These are phyloP conservation scores for Cladorrhinum samala DNA, from an alignment of 495 filamentous ascomycete species.

Conservation along the genomic window DNA sequence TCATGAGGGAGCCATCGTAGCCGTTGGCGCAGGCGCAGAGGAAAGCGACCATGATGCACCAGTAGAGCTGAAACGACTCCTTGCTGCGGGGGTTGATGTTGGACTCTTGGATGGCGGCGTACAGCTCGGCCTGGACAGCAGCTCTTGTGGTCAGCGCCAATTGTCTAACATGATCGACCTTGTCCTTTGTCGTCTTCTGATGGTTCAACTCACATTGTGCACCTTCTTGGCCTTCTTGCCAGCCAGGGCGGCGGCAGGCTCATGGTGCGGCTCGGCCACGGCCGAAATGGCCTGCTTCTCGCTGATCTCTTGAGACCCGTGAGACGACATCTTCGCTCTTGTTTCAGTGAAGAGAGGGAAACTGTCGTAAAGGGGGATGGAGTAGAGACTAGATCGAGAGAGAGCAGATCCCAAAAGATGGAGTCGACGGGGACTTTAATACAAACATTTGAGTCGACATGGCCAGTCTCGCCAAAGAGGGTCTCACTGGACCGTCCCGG, in stretches of 20 bases:
- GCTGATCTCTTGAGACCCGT: conserved; percentile 22
- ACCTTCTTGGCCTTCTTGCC: conserved; percentile 43
- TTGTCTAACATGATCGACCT: too few species aligned
- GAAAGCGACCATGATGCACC: conserved; percentile 39
- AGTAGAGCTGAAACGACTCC: conserved; percentile 49
- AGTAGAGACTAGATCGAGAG: conserved; percentile 4
- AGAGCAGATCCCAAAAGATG: not conserved
- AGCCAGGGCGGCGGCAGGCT: conserved; percentile 10
- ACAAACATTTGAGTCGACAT: not conserved
- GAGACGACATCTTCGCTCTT: conserved; percentile 27
- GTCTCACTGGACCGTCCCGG: conserved; percentile 4
- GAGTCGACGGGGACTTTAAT: not conserved
- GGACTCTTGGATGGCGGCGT: conserved; percentile 50
- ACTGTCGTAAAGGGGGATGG: not conserved
- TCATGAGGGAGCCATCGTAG: conserved; percentile 45
- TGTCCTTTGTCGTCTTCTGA: too few species aligned
- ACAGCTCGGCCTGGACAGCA: conserved; percentile 46
- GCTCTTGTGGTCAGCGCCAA: too few species aligned
- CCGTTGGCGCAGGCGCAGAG: conserved; percentile 49
- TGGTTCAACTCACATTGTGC: conserved; percentile 50
- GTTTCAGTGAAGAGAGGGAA: not conserved
- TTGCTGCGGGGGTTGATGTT: conserved; percentile 51
- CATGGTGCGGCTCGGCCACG: conserved; percentile 10
- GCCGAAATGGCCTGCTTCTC: conserved; percentile 21
- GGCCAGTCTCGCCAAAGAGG: not conserved